Base-by-base conservation (phyloP, 2,329 filamentous ascomycete species). In the Didymella keratinophila region DNA sequence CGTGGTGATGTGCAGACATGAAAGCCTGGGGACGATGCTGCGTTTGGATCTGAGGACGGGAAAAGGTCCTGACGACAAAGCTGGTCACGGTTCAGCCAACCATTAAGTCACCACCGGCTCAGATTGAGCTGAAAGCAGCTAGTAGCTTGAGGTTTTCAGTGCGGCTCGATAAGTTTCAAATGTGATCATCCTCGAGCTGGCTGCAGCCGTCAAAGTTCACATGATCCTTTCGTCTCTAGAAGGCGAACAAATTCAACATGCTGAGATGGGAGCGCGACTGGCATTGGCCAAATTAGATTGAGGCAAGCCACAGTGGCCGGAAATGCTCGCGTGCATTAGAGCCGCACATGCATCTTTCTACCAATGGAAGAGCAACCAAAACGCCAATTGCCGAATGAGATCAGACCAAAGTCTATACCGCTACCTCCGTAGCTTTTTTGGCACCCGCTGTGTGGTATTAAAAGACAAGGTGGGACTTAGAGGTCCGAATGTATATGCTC, bases 321-420 rank as follows among this genome's bases (percentile, higher is more conserved):
- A 42, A 32, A 41, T 58, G 58, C 64, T 64, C 58, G 51, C 56
- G 57, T 67, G 60, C 64, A 62, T 53, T 60, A 66, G 61, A 70
- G 68, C 61, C 60, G 62, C 61, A 68, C 58, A 70, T 71, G 71
- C 71, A 71, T 70, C 63, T 55, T 66, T 73, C 71, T 73, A 73
- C 53, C 62, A 64, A 60, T 67, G 52, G 61, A 65, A 69, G 58
- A 73, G 66, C 68, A 64, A 66, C 71, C 71, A 72, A 68, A 68
- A 75, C 71, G 71, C 72, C 71, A 46, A 59, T 48, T 44, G 59
- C 58, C 50, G 62, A 58, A 56, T 42, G 63, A 59, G 48, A 67
- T 52, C 62, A 61, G 56, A 62, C 56, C 56, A 59, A 61, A 65
- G 58, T 71, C 68, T 71, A 72, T 67, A 56, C 62, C 47, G 56